These are phyloP conservation scores for Phenoliferia sp. DNA, from an alignment of 1,284 basidiomycete species.

Conservation along the genomic window DNA sequence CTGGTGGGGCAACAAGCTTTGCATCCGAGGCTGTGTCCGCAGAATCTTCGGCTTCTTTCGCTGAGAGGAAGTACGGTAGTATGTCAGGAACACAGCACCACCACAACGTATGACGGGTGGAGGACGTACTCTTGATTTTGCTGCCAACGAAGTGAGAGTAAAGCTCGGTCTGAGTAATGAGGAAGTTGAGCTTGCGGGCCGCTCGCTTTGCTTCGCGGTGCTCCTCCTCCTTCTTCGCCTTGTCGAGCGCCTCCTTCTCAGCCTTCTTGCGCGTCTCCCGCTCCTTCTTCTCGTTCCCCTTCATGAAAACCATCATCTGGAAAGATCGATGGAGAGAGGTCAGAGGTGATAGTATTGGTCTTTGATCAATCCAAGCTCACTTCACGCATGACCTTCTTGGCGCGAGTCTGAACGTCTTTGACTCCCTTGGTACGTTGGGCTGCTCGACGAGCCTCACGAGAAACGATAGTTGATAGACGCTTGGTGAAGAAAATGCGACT, in stretches of 20 bases:
- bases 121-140: slow-evolving; percentile 83
- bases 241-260: slow-evolving; percentile 86
- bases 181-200: slow-evolving; percentile 94
- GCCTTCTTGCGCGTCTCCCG: slow-evolving; percentile 87
- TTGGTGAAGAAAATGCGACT: slow-evolving; percentile 33
- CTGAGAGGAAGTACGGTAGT: slow-evolving; percentile 46
- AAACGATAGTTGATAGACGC: slow-evolving; percentile 31
- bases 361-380: slow-evolving; percentile 14
- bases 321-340: neutral
- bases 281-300: slow-evolving; percentile 95
- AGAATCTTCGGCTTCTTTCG: slow-evolving; percentile 78
- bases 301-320: slow-evolving; percentile 93
- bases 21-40: slow-evolving; percentile 51
- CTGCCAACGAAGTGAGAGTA: slow-evolving; percentile 99
- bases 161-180: slow-evolving; percentile 97
- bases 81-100: neutral
- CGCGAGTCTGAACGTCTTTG: slow-evolving; percentile 84
- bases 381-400: slow-evolving; percentile 70
- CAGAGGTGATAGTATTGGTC: neutral
- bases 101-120: neutral
- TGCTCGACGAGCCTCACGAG: slow-evolving; percentile 44
- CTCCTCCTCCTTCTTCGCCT: slow-evolving; percentile 91
- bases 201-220: slow-evolving; percentile 91
- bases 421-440: slow-evolving; percentile 72
- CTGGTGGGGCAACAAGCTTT: slow-evolving; percentile 25